phyloP scores from a whole-genome alignment of 805 yeast genomes.

The Deakozyma indianensis region DNA sequence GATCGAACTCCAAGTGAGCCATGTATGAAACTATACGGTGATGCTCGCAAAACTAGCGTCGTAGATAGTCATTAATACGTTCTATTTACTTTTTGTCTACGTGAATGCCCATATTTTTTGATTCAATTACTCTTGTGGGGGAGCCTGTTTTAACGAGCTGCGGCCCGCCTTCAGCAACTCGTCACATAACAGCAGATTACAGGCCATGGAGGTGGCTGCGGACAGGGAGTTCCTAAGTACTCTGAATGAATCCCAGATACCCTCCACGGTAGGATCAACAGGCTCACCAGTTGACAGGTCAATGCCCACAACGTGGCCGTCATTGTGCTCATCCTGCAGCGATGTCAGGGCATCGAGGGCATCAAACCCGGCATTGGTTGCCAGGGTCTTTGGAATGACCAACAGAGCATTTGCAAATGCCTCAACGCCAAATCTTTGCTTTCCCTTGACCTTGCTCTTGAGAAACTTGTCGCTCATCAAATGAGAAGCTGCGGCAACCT shows the following conservation, averaged over 20 bases:
- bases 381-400: constrained; percentile 83
- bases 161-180: constrained; percentile 95
- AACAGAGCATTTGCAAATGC: constrained; percentile 90
- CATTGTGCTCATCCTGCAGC: constrained; percentile 69
- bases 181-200: constrained; percentile 85
- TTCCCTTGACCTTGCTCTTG: constrained; percentile 54
- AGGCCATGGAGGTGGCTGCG: constrained; percentile 88
- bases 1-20: no score
- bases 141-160: constrained; percentile 59
- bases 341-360: constrained; percentile 76
- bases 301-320: constrained; percentile 72
- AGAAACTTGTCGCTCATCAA: constrained; percentile 41
- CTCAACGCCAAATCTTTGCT: constrained; percentile 75
- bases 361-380: constrained; percentile 87
- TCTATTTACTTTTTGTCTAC: not conserved
- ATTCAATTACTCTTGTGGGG: not conserved
- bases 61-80: not conserved
- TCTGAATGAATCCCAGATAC: constrained; percentile 92
- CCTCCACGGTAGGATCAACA: constrained; percentile 86
- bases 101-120: no score
- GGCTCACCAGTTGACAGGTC: constrained; percentile 89
- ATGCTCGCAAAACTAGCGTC: no score
- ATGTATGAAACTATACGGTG: no score
- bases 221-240: constrained; percentile 87
- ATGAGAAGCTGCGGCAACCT: constrained; percentile 64